Base-by-base conservation (phyloP, 768 basidiomycete genomes). In the Podaxis sp. region DNA sequence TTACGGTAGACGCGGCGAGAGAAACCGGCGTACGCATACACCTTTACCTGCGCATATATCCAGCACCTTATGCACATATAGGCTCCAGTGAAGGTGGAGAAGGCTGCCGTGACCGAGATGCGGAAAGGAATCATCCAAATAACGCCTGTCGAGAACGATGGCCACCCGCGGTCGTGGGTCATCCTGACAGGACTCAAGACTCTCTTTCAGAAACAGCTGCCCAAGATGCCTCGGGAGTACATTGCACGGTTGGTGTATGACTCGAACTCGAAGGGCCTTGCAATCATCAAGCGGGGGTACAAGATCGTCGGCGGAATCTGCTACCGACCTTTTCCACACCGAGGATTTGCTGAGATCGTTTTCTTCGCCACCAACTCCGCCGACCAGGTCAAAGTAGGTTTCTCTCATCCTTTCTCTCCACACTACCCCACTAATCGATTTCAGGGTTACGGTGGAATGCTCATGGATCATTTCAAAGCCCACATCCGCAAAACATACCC, bases 211-310 rank as follows among this genome's bases (percentile, higher is more conserved):
- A 91, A 92, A 65, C 97, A 99, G 72, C 76, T 99, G 1, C 97
- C 97, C 5, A 98, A 98, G 74, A 98, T 99, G 97, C 97, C 97
- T 11, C 81, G 94, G 68, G 97, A 98, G 71, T 99, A 99, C 70
- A 98, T 99, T 66, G 93, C 97, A 3, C 86, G 97, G 23, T 82
- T 98, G 27, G 96, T 98, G 1, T 92, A 92, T 66, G 97, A 98
- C 70, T 77, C 80, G 40, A 97, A 94, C 68, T 97, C 96, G n/a
- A 90, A 90, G 69, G 85, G 85, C 36, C 82, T 99, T 55, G 97
- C 95, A 2, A 97, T 99, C 69, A 88, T 97, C 69, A 98, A 98
- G 74, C 82, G 89, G 25, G 97, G 97, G 0, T 89, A 86, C 73
- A 95, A 95, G 69, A 96, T 98, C 46, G 96, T 98, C 2, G 96